These are phyloP conservation scores for Trichoderma sp. DNA, from an alignment of 2,329 filamentous ascomycete genomes.

Conservation along the genomic window DNA sequence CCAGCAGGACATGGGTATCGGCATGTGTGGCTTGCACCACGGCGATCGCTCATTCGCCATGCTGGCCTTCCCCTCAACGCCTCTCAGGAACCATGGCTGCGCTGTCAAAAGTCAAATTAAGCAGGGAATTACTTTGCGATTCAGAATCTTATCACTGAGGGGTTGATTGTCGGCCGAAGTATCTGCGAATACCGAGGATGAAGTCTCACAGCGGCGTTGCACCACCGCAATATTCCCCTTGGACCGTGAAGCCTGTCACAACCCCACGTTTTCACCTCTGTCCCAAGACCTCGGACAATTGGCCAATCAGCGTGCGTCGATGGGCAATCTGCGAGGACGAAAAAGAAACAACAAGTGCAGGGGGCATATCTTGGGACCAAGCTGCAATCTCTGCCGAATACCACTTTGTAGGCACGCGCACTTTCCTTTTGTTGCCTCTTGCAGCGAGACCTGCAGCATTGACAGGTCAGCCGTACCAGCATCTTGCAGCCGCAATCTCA, in stretches of 20 bases:
- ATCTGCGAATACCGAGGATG: neutral
- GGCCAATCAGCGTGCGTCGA: neutral
- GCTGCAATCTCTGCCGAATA: neutral
- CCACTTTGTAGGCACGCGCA: neutral
- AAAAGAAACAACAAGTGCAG: neutral
- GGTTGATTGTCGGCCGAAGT: neutral
- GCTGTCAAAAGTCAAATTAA: conserved; percentile 4
- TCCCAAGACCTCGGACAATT: neutral
- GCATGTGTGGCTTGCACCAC: neutral
- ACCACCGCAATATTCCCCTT: neutral
- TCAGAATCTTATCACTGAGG: neutral
- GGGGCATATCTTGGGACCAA: neutral
- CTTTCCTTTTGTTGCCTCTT: neutral
- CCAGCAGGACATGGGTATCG: conserved; percentile 8
- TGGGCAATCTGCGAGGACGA: neutral
- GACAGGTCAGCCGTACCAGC: conserved; percentile 15
- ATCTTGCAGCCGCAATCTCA: conserved; percentile 17
- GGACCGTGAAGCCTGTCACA: neutral
- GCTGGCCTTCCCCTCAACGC: neutral
- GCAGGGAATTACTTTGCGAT: neutral
- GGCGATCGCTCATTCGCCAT: conserved; percentile 2
- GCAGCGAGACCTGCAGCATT: conserved; percentile 10
- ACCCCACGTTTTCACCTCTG: conserved; percentile 10
- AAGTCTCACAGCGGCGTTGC: neutral
- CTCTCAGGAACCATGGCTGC: conserved; percentile 14